phyloP scores from a whole-genome alignment of 345 rosid genomes.

The Aquilaria malaccensis region DNA sequence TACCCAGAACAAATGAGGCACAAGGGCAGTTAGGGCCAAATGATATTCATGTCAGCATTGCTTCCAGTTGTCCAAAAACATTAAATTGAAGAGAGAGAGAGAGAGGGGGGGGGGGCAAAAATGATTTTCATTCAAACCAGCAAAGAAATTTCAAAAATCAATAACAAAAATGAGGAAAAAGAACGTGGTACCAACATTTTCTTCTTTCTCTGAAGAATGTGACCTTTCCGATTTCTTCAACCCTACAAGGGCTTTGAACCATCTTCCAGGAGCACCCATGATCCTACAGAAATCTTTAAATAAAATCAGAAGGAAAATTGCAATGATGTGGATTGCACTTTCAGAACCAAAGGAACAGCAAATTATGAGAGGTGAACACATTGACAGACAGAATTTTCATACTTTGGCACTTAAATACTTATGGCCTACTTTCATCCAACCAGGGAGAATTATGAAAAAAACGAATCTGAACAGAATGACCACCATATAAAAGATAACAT shows the following conservation, averaged over 20 bases:
- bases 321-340: background rate
- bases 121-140: background rate
- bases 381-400: no score
- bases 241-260: slow-evolving; percentile 91
- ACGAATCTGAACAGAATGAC: no score
- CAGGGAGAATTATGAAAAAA: no score
- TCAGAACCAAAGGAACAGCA: no score
- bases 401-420: no score
- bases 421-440: no score
- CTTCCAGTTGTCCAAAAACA: background rate
- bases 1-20: background rate
- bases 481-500: no score
- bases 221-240: slow-evolving; percentile 72
- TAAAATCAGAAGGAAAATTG: no score
- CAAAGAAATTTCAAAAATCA: no score
- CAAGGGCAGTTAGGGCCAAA: background rate
- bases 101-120: background rate
- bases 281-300: background rate
- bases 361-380: no score
- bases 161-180: background rate
- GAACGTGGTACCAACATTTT: slow-evolving; percentile 43
- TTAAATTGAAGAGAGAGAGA: background rate
- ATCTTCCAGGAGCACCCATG: slow-evolving; percentile 96
- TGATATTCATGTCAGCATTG: background rate
- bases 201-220: slow-evolving; percentile 53